Conservation (phyloP, 345 rosid species). For the Noccaea caerulescens region DNA sequence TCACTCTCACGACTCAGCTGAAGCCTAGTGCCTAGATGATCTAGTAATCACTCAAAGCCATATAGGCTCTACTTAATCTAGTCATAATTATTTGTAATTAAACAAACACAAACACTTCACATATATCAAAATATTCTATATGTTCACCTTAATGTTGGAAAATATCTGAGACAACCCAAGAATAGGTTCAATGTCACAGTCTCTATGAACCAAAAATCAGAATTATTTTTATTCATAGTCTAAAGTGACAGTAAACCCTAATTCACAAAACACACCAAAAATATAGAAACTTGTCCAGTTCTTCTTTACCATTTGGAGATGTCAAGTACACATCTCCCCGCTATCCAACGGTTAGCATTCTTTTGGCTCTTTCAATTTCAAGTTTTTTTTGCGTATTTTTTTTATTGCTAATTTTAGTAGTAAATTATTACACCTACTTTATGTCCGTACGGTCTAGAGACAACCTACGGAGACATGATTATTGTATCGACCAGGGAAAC, state of each 20-base stretch:
- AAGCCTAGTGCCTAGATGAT: conserved; percentile 11
- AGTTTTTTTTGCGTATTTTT: not conserved
- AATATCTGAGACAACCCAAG: conserved; percentile 26
- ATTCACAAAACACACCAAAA: conserved; percentile 19
- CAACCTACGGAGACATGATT: conserved; percentile 22
- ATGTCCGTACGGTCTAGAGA: conserved; percentile 29
- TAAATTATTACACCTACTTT: conserved; percentile 31
- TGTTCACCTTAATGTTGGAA: conserved; percentile 26
- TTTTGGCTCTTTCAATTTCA: conserved; percentile 31
- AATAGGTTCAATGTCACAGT: conserved; percentile 21
- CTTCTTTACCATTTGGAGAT: conserved; percentile 35
- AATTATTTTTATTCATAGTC: not conserved
- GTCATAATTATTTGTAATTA: not conserved
- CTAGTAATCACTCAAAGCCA: conserved; percentile 11
- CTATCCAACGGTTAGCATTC: conserved; percentile 42
- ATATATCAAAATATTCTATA: conserved; percentile 22
- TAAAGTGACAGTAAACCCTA: conserved; percentile 13
- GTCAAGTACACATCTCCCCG: conserved; percentile 29
- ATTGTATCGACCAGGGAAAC: conserved; percentile 24
- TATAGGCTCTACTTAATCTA: conserved; percentile 18
- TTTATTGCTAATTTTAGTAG: conserved; percentile 22
- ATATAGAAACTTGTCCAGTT: conserved; percentile 26
- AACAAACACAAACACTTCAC: conserved; percentile 26
- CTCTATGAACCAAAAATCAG: not conserved
- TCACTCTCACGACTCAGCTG: conserved; percentile 2